A percentile compares a stretch with the other conserved stretches of the same genome.
Conservation (phyloP, 495 filamentous ascomycete species). For the Aspergillus biplanus region DNA sequence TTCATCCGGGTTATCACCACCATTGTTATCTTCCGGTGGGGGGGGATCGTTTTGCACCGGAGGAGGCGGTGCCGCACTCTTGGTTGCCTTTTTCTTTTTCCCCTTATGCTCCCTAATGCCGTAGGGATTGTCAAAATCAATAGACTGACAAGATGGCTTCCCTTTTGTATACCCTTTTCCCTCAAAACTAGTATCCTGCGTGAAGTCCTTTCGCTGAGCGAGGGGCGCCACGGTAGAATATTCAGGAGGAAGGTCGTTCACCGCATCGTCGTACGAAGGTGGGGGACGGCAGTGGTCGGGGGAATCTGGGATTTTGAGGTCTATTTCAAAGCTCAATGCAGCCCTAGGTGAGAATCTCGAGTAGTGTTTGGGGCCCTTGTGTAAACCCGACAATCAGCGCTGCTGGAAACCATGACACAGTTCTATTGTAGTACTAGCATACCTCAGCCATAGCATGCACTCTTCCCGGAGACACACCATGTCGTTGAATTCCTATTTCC, state of each 20-base stretch:
- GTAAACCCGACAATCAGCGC: not conserved
- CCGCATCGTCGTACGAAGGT: slow-evolving; percentile 49
- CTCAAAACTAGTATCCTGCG: slow-evolving; percentile 20
- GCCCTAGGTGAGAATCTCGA: slow-evolving; percentile 7
- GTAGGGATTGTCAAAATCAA: slow-evolving; percentile 56
- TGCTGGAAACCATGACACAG: not conserved
- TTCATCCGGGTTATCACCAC: slow-evolving; percentile 27
- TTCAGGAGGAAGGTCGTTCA: slow-evolving; percentile 47
- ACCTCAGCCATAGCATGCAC: not conserved
- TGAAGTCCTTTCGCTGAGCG: slow-evolving; percentile 29
- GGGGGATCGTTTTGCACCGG: slow-evolving; percentile 24
- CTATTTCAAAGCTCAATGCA: slow-evolving; percentile 22
- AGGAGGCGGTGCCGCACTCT: slow-evolving; percentile 29
- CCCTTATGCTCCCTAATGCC: slow-evolving; percentile 54
- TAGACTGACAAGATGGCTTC: slow-evolving; percentile 42
- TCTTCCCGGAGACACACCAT: not conserved
- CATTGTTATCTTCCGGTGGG: slow-evolving; percentile 21
- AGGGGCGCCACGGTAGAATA: slow-evolving; percentile 38
- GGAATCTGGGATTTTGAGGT: slow-evolving; percentile 21
- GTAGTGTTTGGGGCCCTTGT: slow-evolving; percentile 4
- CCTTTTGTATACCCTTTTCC: slow-evolving; percentile 38
- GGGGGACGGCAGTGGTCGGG: slow-evolving; percentile 37
- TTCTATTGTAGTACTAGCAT: not conserved
- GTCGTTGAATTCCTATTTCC: not conserved
- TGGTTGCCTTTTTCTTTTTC: slow-evolving; percentile 44